phyloP scores from a whole-genome alignment of 345 rosid genomes.

The Aurinia saxatilis region DNA sequence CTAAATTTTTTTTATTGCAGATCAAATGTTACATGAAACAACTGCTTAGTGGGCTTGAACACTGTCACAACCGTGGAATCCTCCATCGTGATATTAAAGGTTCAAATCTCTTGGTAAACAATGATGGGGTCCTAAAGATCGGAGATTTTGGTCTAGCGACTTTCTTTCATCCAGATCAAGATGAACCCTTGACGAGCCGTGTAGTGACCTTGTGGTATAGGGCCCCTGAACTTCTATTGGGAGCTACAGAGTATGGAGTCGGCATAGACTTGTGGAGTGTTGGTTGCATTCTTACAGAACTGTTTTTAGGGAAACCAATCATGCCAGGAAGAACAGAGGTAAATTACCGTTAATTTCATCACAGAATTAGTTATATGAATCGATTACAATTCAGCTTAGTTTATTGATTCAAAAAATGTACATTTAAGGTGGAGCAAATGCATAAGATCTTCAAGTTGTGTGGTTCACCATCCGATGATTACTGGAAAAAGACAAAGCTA shows the following conservation, averaged over 20 bases:
- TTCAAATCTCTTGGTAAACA: slow-evolving; percentile 83
- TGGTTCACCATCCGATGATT: slow-evolving; percentile 89
- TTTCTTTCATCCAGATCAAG: slow-evolving; percentile 69
- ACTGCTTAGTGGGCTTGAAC: slow-evolving; percentile 89
- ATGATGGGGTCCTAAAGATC: slow-evolving; percentile 79
- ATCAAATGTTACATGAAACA: slow-evolving; percentile 91
- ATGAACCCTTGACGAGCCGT: slow-evolving; percentile 87
- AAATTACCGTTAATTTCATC: background rate
- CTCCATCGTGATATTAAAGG: slow-evolving; percentile 98
- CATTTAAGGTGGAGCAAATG: slow-evolving; percentile 78
- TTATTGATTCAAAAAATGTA: background rate
- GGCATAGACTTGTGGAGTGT: slow-evolving; percentile 98
- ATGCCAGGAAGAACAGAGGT: slow-evolving; percentile 99
- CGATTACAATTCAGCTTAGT: background rate
- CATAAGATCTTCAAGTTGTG: slow-evolving; percentile 97
- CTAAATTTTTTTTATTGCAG: slow-evolving; percentile 34
- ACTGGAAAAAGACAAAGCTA: slow-evolving; percentile 83
- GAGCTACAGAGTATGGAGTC: slow-evolving; percentile 82
- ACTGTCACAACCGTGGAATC: slow-evolving; percentile 79
- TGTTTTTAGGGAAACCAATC: slow-evolving; percentile 84
- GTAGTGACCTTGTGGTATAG: slow-evolving; percentile 98
- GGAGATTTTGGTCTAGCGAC: slow-evolving; percentile 94
- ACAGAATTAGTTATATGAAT: background rate
- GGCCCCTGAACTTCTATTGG: slow-evolving; percentile 96
- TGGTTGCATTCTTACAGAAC: slow-evolving; percentile 91